A percentile compares a stretch with the other conserved stretches of the same genome.
Evolutionary conservation across 257 asterid species (phyloP).

Genomic region (Eucommia ulmoides): DNA sequence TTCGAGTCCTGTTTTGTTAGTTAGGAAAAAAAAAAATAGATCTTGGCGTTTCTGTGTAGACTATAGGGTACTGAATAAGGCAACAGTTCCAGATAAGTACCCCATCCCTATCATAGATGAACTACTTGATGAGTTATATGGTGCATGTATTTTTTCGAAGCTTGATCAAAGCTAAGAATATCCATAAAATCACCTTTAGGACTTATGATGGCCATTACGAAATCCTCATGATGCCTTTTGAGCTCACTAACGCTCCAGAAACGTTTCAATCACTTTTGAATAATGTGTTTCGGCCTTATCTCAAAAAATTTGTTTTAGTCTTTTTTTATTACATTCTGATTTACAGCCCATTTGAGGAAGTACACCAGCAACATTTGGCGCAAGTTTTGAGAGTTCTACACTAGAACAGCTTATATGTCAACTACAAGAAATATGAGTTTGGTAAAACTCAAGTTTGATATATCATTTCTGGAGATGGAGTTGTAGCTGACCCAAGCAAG

Average conservation of each 20-base stretch:
- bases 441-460: background rate
- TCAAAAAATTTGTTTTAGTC: background rate
- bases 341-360: background rate
- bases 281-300: background rate
- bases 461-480: background rate
- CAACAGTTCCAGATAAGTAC: background rate
- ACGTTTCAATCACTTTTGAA: background rate
- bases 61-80: background rate
- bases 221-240: background rate
- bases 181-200: background rate
- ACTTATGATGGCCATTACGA: background rate
- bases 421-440: background rate
- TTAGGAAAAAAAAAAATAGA: background rate
- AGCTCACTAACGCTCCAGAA: background rate
- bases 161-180: background rate
- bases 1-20: background rate
- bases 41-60: background rate
- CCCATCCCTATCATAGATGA: background rate
- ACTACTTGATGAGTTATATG: background rate
- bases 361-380: background rate
- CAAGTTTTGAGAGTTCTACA: background rate
- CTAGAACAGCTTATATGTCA: background rate
- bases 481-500: background rate
- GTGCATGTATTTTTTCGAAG: background rate
- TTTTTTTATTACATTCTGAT: background rate